A percentile compares a stretch with the other conserved stretches of the same genome.
Evolutionary conservation across 2,329 filamentous ascomycete species (phyloP).

Genomic region (Nectriaceae sp.): DNA sequence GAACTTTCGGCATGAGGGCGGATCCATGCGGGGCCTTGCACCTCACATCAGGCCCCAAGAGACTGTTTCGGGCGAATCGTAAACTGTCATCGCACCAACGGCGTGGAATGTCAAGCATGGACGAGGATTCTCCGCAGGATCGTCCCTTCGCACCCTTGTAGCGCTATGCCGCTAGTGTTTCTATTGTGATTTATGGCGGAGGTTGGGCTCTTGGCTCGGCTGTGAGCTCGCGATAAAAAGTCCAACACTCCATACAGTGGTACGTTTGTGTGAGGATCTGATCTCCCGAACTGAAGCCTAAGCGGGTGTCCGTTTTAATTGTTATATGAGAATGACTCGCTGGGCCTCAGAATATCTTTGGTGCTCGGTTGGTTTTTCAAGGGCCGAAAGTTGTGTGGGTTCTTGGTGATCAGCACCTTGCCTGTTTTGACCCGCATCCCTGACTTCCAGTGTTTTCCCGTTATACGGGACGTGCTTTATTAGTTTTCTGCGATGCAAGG

Average conservation of each 20-base stretch:
- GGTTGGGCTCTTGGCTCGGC: not conserved
- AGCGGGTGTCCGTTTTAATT: too few species aligned
- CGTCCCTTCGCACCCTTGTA: not conserved
- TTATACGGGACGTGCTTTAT: conserved; percentile 27
- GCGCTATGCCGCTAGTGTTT: not conserved
- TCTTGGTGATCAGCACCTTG: conserved; percentile 1
- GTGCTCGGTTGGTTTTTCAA: too few species aligned
- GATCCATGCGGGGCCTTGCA: conserved; percentile 21
- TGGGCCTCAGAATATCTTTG: too few species aligned
- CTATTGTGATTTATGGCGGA: not conserved
- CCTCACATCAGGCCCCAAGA: conserved; percentile 13
- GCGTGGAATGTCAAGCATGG: conserved; percentile 17
- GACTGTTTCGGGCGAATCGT: conserved; percentile 16
- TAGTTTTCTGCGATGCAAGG: conserved; percentile 17
- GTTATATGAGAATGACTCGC: too few species aligned
- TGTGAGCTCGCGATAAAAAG: too few species aligned
- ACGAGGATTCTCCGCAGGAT: conserved; percentile 13
- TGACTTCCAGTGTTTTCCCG: conserved; percentile 21
- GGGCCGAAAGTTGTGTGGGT: too few species aligned
- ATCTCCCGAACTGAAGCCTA: too few species aligned
- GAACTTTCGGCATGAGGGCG: conserved; percentile 16
- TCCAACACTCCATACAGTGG: too few species aligned
- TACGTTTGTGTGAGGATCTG: too few species aligned
- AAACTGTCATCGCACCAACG: conserved; percentile 17
- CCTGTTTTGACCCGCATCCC: conserved; percentile 19